These are phyloP conservation scores for Russula lepida DNA, from an alignment of 768 basidiomycete species.

Conservation along the genomic window DNA sequence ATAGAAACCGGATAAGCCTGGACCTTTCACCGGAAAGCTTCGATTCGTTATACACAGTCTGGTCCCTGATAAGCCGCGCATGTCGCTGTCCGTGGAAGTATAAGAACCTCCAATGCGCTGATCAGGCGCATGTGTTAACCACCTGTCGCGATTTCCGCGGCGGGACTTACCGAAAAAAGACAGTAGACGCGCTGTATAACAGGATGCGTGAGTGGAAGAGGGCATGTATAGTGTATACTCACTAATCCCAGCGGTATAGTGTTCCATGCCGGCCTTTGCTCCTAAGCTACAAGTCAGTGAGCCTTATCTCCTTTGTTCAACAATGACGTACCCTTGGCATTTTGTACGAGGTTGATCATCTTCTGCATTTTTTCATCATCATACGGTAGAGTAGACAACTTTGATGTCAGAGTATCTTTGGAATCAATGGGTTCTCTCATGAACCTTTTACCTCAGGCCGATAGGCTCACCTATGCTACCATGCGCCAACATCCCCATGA, in stretches of 20 bases:
- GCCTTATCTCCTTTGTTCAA: no score
- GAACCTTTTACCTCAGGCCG: neutral
- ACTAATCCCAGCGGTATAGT: slow-evolving; percentile 5
- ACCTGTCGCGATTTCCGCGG: neutral
- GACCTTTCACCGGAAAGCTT: neutral
- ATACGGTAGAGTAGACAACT: slow-evolving; percentile 14
- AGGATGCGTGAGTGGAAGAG: neutral
- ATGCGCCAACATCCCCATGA: slow-evolving; percentile 31
- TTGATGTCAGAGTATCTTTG: slow-evolving; percentile 10
- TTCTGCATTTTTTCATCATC: neutral
- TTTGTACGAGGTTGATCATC: slow-evolving; percentile 6
- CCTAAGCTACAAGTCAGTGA: neutral
- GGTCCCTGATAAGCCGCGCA: neutral
- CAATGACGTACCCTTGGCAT: slow-evolving; percentile 1
- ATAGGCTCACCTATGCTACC: slow-evolving; percentile 33
- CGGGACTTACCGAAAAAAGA: slow-evolving; percentile 7
- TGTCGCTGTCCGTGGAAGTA: slow-evolving; percentile 10
- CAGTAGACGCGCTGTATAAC: slow-evolving; percentile 2
- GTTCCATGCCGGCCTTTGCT: neutral
- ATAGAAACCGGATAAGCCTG: neutral
- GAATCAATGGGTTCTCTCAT: neutral
- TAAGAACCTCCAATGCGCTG: slow-evolving; percentile 13
- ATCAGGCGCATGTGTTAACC: neutral
- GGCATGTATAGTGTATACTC: neutral
- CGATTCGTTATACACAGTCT: neutral